Percentiles rank a stretch among this genome's conserved stretches.
These are phyloP conservation scores for Bifiguratus adelaidae DNA, from an alignment of 192 early-diverging fungal genomes.

Conservation along the genomic window DNA sequence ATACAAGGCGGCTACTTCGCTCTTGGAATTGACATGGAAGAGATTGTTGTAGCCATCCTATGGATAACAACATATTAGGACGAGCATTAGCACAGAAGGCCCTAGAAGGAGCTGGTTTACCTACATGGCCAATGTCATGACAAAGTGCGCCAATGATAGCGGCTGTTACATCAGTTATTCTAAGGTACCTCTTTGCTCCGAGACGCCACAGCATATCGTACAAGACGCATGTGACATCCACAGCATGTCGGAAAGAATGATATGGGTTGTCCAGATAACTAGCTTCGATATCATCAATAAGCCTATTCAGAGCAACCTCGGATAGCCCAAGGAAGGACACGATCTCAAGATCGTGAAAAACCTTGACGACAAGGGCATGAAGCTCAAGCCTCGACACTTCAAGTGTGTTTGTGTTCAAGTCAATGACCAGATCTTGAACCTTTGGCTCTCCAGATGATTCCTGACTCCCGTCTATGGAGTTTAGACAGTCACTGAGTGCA, in stretches of 20 bases:
- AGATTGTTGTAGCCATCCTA: slow-evolving; percentile 82
- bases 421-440: too few species aligned
- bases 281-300: slow-evolving; percentile 65
- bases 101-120: too few species aligned
- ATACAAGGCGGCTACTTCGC: slow-evolving; percentile 54
- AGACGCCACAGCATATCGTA: slow-evolving; percentile 69
- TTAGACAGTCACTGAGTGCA: too few species aligned
- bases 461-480: too few species aligned
- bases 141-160: slow-evolving; percentile 72
- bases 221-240: slow-evolving; percentile 75
- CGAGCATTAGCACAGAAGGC: too few species aligned
- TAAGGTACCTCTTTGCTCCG: slow-evolving; percentile 51
- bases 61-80: slow-evolving; percentile 6
- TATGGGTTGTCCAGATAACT: slow-evolving; percentile 74
- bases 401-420: too few species aligned
- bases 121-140: slow-evolving; percentile 79
- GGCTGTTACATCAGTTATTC: slow-evolving; percentile 56
- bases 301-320: too few species aligned
- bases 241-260: slow-evolving; percentile 84
- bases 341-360: too few species aligned
- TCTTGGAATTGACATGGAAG: slow-evolving; percentile 72
- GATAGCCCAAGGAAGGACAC: too few species aligned
- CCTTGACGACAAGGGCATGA: too few species aligned
- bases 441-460: too few species aligned
- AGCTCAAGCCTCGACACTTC: too few species aligned